Base-by-base conservation (phyloP, 2,329 filamentous ascomycete genomes). In the Xylariaceae sp. region DNA sequence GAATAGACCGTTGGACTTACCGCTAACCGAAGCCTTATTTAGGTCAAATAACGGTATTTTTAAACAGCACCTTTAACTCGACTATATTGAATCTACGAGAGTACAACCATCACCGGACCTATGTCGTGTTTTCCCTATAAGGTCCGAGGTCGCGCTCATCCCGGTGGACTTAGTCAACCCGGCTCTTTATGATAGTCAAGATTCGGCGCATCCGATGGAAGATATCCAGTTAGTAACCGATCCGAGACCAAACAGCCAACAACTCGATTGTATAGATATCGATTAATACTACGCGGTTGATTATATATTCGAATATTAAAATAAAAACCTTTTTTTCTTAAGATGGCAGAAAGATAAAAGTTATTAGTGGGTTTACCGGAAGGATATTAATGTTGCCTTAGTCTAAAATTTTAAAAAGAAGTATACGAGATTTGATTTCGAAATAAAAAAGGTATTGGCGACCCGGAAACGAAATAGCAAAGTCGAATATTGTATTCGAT, bases 321-420 rank as follows among this genome's bases (percentile, higher is more conserved):
- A 43, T 14, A 43, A 43, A 22, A 43, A 43, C 40, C 16, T 45
- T 45, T 45, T 39, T 11, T 14, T 45, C n/a, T 36, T 45, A 29
- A 34, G 16, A 35, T 40, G n/a, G n/a, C n/a, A n/a, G n/a, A n/a
- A n/a, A n/a, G n/a, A n/a, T n/a, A n/a, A n/a, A n/a, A n/a, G n/a
- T n/a, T n/a, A n/a, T n/a, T n/a, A n/a, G n/a, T n/a, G n/a, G n/a
- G n/a, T n/a, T n/a, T n/a, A n/a, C n/a, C n/a, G n/a, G n/a, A n/a
- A n/a, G n/a, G n/a, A n/a, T n/a, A n/a, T n/a, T n/a, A n/a, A n/a
- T n/a, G n/a, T n/a, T n/a, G n/a, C n/a, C n/a, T n/a, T n/a, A n/a
- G n/a, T n/a, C n/a, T n/a, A n/a, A n/a, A n/a, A n/a, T n/a, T n/a
- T n/a, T n/a, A n/a, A n/a, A n/a, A n/a, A n/a, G n/a, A n/a, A n/a